Base-by-base conservation (phyloP, 163 green algal genomes). In the Chlamydomonas reinhardtii region DNA sequence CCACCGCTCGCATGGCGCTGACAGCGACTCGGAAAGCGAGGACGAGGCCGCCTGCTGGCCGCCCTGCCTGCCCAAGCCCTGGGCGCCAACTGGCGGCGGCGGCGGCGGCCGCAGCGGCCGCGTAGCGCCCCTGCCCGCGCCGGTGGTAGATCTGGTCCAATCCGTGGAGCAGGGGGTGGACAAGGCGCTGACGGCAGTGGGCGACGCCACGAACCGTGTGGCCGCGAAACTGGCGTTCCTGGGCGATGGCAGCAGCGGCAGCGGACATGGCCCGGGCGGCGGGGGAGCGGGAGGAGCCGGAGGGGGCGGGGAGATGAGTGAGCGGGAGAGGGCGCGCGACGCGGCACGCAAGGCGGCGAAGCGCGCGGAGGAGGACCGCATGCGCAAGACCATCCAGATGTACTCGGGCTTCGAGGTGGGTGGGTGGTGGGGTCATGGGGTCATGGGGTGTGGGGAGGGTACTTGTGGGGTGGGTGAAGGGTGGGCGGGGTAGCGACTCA, bases 21-120 rank as follows among this genome's bases (percentile, higher is more conserved):
- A 43, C 31, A 43, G 24, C 20, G 68, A 70, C 68, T 32, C 24
- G 31, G 68, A 76, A 1, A 64, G 52, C 32, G 52, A 62, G 37
- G 68, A 72, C 52, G 68, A 64, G 32, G 79, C n/a, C 25, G 24
- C 20, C 14, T 85, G 79, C 34, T 85, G 79, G 79, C 79, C 79
- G 27, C 79, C 79, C 34, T 85, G 79, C 54, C 12, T 85, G 19
- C 79, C 79, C 25, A 77, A 85, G 68, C 79, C 79, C 27, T 85
- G 79, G 79, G 43, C 61, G 11, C 5, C 72, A 2, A 12, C 8
- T 4, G 16, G n/a, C 65, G 65, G 65, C 65, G 65, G 29, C 29
- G 65, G n/a, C 16, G 56, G 39, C 48, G 48, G 12, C 48, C 12
- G 48, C 48, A 19, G 48, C 31, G 27, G 14, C 4, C 48, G 52